These are phyloP conservation scores for Fusarium sp. DNA, from an alignment of 2,329 filamentous ascomycete genomes.

Conservation along the genomic window DNA sequence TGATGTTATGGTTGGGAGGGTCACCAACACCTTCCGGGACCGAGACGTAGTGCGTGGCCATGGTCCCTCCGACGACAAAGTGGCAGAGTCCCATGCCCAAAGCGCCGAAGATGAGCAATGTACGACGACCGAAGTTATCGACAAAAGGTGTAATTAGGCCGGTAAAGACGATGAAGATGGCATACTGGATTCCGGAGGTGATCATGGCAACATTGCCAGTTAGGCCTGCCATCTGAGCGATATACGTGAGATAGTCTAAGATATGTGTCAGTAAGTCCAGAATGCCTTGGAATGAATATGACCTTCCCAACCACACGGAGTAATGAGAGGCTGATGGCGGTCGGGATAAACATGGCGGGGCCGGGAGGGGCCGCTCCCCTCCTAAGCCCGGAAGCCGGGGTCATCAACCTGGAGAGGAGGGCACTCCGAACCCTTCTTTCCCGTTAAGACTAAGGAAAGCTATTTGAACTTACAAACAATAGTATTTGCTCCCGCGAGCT, in stretches of 20 bases:
- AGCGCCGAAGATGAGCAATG: background rate
- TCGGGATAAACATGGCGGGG: background rate
- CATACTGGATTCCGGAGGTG: conserved; percentile 4
- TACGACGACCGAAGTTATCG: background rate
- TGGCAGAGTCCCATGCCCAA: background rate
- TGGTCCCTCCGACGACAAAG: background rate
- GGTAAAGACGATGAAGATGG: background rate
- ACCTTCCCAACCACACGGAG: background rate
- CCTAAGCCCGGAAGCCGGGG: background rate
- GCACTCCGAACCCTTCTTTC: background rate
- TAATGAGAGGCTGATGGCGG: background rate
- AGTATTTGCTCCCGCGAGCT: background rate
- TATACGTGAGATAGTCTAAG: conserved; percentile 9
- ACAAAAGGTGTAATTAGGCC: background rate
- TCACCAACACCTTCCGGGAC: background rate
- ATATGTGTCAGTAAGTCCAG: background rate
- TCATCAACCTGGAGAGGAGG: background rate
- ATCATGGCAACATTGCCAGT: conserved; percentile 4
- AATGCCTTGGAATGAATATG: background rate
- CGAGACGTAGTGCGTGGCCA: background rate
- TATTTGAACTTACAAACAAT: background rate
- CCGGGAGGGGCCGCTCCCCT: background rate
- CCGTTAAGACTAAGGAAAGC: background rate
- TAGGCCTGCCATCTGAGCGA: conserved; percentile 10
- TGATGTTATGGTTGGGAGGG: background rate